Evolutionary conservation across 441 rosid genomes (phyloP).

Genomic region (Erysimum cheiri): DNA sequence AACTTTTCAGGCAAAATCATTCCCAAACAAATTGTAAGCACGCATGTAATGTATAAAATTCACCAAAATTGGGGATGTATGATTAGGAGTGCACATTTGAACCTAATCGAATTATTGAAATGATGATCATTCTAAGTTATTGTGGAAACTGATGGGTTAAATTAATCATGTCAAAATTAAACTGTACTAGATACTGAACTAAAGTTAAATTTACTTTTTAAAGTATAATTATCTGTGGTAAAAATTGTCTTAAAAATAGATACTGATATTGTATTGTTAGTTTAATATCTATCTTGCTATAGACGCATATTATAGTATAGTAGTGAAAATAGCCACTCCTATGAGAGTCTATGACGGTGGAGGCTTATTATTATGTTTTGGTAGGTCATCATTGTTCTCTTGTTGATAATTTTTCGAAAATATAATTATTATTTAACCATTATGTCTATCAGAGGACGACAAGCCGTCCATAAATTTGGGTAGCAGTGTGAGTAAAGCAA

Average conservation of each 20-base stretch:
- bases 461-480: slow-evolving; percentile 37
- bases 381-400: slow-evolving; percentile 39
- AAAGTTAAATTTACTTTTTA: neutral
- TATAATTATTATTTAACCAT: slow-evolving; percentile 25
- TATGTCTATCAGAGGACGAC: slow-evolving; percentile 40
- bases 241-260: neutral
- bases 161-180: neutral
- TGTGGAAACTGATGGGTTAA: neutral
- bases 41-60: slow-evolving; percentile 29
- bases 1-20: slow-evolving; percentile 37
- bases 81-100: slow-evolving; percentile 37
- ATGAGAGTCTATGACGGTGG: slow-evolving; percentile 36
- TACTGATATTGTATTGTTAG: neutral
- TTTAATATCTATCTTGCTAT: neutral
- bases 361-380: slow-evolving; percentile 39
- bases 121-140: neutral
- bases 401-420: slow-evolving; percentile 11
- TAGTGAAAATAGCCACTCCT: slow-evolving; percentile 37
- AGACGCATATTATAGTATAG: slow-evolving; percentile 12
- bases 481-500: slow-evolving; percentile 46
- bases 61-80: neutral
- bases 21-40: slow-evolving; percentile 15
- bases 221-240: neutral
- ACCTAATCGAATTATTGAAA: slow-evolving; percentile 14
- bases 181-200: neutral